phyloP scores from a whole-genome alignment of 495 filamentous ascomycete species.

The Neurospora cerealis region DNA sequence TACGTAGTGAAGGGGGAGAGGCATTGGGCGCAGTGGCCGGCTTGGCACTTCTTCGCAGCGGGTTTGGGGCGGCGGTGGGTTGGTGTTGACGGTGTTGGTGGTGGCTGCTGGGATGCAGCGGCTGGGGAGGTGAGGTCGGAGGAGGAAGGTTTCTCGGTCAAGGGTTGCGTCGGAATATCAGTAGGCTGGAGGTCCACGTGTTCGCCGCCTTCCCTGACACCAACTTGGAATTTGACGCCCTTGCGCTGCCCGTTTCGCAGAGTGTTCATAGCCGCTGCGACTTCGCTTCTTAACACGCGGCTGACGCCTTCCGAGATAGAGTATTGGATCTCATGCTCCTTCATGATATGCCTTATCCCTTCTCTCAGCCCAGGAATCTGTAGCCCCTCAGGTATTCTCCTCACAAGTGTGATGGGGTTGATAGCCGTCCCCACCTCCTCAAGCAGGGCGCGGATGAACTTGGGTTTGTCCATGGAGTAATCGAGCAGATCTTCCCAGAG shows the following conservation, averaged over 20 bases:
- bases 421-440: constrained; percentile 91
- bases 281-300: constrained; percentile 75
- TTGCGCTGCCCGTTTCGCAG: constrained; percentile 66
- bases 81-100: background rate
- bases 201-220: constrained; percentile 28
- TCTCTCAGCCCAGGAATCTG: constrained; percentile 83
- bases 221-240: constrained; percentile 81
- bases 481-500: constrained; percentile 92
- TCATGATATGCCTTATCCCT: constrained; percentile 73
- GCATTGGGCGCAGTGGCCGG: constrained; percentile 55
- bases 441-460: constrained; percentile 83
- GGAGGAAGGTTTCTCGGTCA: constrained; percentile 7
- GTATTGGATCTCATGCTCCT: constrained; percentile 87
- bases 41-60: constrained; percentile 19
- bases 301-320: constrained; percentile 87
- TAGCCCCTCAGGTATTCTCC: constrained; percentile 81
- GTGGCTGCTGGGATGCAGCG: background rate
- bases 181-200: constrained; percentile 31
- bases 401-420: constrained; percentile 78
- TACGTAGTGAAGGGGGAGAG: constrained; percentile 44
- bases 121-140: background rate
- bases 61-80: constrained; percentile 5
- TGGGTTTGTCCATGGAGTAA: constrained; percentile 93
- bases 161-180: constrained; percentile 11
- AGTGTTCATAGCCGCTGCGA: constrained; percentile 68